A percentile compares a stretch with the other conserved stretches of the same genome.
These are phyloP conservation scores for Pyronema domesticum DNA, from an alignment of 495 filamentous ascomycete genomes.

Conservation along the genomic window DNA sequence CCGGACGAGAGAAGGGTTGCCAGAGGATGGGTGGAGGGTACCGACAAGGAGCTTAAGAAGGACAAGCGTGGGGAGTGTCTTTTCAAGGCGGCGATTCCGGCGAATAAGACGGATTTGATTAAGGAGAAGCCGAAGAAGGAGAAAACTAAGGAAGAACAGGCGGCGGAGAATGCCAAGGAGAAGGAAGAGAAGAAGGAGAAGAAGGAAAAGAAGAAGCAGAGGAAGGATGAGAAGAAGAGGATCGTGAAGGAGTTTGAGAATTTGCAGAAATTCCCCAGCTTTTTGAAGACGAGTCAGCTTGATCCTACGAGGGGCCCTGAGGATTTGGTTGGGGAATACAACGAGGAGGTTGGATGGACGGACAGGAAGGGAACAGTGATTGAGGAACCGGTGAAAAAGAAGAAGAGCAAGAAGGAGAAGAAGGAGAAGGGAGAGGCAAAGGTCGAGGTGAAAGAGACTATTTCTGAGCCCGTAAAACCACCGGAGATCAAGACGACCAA, in stretches of 20 bases:
- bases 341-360: conserved; percentile 77
- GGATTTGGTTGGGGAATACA: conserved; percentile 34
- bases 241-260: conserved; percentile 68
- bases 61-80: conserved; percentile 3
- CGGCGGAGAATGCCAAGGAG: conserved; percentile 29
- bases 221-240: conserved; percentile 41
- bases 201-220: conserved; percentile 36
- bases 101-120: conserved; percentile 26
- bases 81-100: conserved; percentile 1
- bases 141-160: conserved; percentile 16
- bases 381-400: conserved; percentile 33
- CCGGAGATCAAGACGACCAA: neutral
- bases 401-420: conserved; percentile 10
- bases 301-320: conserved; percentile 26
- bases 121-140: conserved; percentile 22
- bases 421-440: conserved; percentile 9
- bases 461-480: conserved; percentile 5
- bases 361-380: conserved; percentile 61
- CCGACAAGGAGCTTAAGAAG: conserved; percentile 16
- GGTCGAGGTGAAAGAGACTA: conserved; percentile 6
- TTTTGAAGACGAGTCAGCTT: conserved; percentile 37
- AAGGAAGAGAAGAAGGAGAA: conserved; percentile 21
- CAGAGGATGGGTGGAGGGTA: conserved; percentile 70
- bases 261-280: conserved; percentile 59
- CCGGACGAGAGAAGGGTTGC: conserved; percentile 61